Evolutionary conservation across 2,329 filamentous ascomycete species (phyloP).

Genomic region (Blastomyces silverae): DNA sequence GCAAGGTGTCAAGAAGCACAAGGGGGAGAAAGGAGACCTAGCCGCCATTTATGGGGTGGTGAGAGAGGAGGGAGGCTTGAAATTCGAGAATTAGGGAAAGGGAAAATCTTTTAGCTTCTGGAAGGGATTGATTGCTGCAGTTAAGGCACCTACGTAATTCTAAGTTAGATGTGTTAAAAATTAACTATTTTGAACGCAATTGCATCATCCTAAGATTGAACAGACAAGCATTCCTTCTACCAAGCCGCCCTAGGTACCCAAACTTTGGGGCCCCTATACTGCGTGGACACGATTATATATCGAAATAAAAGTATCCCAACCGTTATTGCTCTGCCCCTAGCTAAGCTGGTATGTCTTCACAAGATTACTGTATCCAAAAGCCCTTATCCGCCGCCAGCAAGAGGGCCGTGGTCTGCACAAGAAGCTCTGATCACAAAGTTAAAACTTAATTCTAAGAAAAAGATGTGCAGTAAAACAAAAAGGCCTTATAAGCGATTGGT

Average conservation of each 20-base stretch:
- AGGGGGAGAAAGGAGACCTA: conserved; percentile 67
- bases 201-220: neutral
- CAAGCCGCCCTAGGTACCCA: neutral
- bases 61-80: conserved; percentile 64
- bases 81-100: conserved; percentile 57
- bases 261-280: no score
- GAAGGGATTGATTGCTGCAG: neutral
- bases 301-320: neutral
- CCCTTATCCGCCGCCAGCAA: conserved; percentile 1
- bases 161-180: neutral
- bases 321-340: neutral
- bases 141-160: neutral
- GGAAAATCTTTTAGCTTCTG: neutral
- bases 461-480: neutral
- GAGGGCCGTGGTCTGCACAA: conserved; percentile 9
- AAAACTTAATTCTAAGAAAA: neutral
- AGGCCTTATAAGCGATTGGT: conserved; percentile 5
- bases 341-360: neutral
- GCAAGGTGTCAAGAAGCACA: conserved; percentile 59
- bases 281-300: neutral
- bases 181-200: neutral
- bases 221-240: neutral
- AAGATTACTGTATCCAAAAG: neutral
- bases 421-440: conserved; percentile 4
- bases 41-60: conserved; percentile 76